These are phyloP conservation scores for Colletotrichum theobromicola DNA, from an alignment of 2,329 filamentous ascomycete species.

Conservation along the genomic window DNA sequence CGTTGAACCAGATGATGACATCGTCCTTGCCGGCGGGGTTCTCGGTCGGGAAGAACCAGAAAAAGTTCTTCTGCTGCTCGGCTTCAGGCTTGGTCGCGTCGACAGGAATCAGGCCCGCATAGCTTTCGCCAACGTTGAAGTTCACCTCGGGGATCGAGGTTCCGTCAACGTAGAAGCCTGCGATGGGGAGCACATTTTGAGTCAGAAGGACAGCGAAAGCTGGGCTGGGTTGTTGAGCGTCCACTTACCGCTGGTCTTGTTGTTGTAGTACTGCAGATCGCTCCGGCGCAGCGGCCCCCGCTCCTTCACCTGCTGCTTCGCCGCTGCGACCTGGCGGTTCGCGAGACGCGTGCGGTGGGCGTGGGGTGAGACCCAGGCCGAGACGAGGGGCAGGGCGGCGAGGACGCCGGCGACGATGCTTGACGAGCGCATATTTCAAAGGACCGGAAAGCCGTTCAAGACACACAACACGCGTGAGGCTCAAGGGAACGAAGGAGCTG, in stretches of 20 bases:
- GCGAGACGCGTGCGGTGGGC: not conserved
- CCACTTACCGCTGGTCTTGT: slow-evolving; percentile 8
- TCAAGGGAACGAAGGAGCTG: not conserved
- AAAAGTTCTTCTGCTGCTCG: slow-evolving; percentile 66
- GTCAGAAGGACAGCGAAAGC: not conserved
- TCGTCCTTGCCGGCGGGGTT: slow-evolving; percentile 92
- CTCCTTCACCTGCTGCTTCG: not conserved
- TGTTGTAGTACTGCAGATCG: not conserved
- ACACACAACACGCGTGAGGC: not conserved
- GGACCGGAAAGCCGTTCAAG: not conserved
- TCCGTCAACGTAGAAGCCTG: slow-evolving; percentile 70
- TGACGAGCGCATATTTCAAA: not conserved
- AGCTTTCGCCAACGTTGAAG: slow-evolving; percentile 72
- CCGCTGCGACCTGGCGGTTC: not conserved
- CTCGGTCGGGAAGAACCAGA: slow-evolving; percentile 96
- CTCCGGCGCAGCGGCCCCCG: not conserved
- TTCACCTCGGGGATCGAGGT: slow-evolving; percentile 69
- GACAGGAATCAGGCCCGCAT: slow-evolving; percentile 66
- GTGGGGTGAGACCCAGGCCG: not conserved
- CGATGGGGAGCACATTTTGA: fast-evolving
- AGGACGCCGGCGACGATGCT: not conserved
- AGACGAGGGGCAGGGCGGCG: not conserved
- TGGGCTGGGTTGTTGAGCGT: fast-evolving
- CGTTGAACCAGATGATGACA: slow-evolving; percentile 96
- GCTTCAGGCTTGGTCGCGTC: slow-evolving; percentile 51